phyloP scores from a whole-genome alignment of 345 rosid species.

The Syzygium aqueum region DNA sequence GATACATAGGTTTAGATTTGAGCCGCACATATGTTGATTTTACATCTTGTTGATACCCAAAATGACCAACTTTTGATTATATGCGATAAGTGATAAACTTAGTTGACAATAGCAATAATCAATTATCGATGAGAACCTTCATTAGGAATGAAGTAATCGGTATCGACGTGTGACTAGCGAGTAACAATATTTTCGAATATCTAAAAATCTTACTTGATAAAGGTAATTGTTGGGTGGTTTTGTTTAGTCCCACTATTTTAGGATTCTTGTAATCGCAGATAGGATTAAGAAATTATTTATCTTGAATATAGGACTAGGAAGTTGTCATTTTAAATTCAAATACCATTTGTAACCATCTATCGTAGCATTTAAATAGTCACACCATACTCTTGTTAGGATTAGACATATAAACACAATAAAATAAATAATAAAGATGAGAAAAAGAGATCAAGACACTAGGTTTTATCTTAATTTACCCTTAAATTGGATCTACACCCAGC shows the following conservation, averaged over 20 bases:
- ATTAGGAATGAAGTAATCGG: background rate
- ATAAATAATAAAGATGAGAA: too few relatives aligned
- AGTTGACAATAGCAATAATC: background rate
- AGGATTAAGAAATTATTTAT: background rate
- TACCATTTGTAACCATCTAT: too few relatives aligned
- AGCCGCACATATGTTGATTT: background rate
- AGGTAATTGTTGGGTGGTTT: background rate
- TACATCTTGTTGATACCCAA: background rate
- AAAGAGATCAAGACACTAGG: too few relatives aligned
- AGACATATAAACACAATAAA: too few relatives aligned
- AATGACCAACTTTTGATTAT: background rate
- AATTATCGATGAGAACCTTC: too few relatives aligned
- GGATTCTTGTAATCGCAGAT: background rate
- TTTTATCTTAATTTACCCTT: too few relatives aligned
- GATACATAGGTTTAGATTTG: background rate
- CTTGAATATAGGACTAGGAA: background rate
- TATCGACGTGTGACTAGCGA: background rate
- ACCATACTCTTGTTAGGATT: too few relatives aligned
- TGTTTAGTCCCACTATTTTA: fast-evolving
- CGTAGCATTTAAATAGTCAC: too few relatives aligned
- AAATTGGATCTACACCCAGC: too few relatives aligned
- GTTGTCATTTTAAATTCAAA: background rate
- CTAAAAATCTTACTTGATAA: background rate
- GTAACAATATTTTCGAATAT: background rate
- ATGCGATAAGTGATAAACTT: background rate